Base-by-base conservation (phyloP, 2,329 filamentous ascomycete species). In the Colletotrichum endophyticum region DNA sequence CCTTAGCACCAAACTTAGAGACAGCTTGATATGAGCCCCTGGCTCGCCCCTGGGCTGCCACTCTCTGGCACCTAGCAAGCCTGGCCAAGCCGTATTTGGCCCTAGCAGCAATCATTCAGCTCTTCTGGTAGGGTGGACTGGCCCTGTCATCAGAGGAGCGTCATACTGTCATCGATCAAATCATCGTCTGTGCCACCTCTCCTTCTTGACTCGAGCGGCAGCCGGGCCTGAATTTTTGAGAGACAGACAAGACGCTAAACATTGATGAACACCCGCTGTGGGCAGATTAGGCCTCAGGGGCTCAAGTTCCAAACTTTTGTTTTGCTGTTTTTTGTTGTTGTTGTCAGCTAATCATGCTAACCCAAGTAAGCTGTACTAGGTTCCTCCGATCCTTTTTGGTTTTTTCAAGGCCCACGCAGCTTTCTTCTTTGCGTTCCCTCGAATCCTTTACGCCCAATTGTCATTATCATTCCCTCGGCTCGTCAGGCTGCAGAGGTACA, bases 1-100 rank as follows among this genome's bases (percentile, higher is more conserved):
- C 64, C 73, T 76, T 73, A 70, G 73, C 70, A 76, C 70, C 73
- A 73, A 76, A 76, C 39, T 70, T 61, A 76, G 73, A 73, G 70
- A 66, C 64, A 69, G 27, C 70, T 69, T 66, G 70, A 76, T 59
- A 69, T 76, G n/a, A 44, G 25, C 73, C 70, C 73, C 73, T 73
- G 70, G 59, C 16, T n/a, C 39, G 62, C 59, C 73, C 73, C 70
- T 68, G 73, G 71, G 22, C 70, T 57, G 22, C 19, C 25, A 61
- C 44, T 36, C 57, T 36, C 44, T 66, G 73, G 39, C 39, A 63
- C 44, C 70, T 64, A 32, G 70, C 70, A 30, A 63, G 64, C 28
- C 69, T 62, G 49, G 62, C 39, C 25, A 68, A 73, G 62, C 64
- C 22, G 57, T 68, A 44, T 57, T 30, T 39, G 73, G 70, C 49